Evolutionary conservation across 1,139 yeast genomes (phyloP), one percentile per base, ranked within the genome.

Genomic region (Geotrichum europaeum): DNA sequence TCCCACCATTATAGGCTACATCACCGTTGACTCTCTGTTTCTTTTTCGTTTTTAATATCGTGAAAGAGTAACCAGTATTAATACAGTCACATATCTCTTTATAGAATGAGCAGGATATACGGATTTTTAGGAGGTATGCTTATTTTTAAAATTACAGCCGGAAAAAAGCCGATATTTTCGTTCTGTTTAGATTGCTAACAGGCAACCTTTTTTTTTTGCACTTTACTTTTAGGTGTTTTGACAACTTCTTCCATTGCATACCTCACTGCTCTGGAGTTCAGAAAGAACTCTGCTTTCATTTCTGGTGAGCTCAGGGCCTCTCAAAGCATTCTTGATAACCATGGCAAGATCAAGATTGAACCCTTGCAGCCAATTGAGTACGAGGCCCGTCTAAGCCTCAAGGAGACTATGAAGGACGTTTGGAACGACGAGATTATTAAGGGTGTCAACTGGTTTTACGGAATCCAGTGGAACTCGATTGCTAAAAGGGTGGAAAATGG

Each of bases 371-470:
- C 69, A 12, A 62, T 63, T 20, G 74, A 78, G 25, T 81, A 79
- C 62, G 70, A 74, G 50, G 75, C 80, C 54, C 78, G 84, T 52
- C 78, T 80, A 50, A 75, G 78, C 49, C 69, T 84, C 52, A 69
- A 69, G 12, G 94, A 89, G 72, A 85, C 92, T 0, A 78, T 82
- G 64, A 88, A 86, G 68, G 96, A 89, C 69, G 79, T 89, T 55
- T 89, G 96, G 96, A 87, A 89, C 69, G 85, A 83, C 59, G 95
- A 88, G 70, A 81, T 89, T 58, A 79, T 86, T 65, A 79, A 77
- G 56, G 81, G 82, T 66, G 90, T 85, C 30, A 85, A 85, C 67
- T 86, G 89, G 85, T 61, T 76, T 4, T 85, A 85, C 69, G 60
- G 62, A 10, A 61, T 61, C 24, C 63, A 59, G 30, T 61, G 63